Conservation (phyloP, 2,329 filamentous ascomycete species). For the Neofusicoccum sp. region DNA sequence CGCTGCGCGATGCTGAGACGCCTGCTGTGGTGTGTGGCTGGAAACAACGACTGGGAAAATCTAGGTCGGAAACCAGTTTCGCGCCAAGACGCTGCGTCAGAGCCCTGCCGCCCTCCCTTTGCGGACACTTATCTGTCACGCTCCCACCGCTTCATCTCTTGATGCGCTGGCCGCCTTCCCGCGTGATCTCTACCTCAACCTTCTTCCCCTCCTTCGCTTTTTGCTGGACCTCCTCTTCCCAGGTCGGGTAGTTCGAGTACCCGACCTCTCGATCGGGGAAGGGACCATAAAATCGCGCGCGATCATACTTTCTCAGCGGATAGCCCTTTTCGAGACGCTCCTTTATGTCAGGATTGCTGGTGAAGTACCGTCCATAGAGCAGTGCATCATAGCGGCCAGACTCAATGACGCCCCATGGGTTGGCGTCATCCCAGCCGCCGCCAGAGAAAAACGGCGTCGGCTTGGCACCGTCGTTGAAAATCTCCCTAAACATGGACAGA, state of each 20-base stretch:
- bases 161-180: background rate
- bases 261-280: conserved; percentile 28
- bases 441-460: conserved; percentile 55
- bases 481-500: conserved; percentile 49
- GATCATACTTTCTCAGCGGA: conserved; percentile 41
- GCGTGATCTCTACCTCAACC: background rate
- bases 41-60: background rate
- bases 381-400: conserved; percentile 38
- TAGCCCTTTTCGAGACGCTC: conserved; percentile 42
- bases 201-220: conserved; percentile 3
- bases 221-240: conserved; percentile 18
- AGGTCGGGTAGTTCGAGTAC: conserved; percentile 36
- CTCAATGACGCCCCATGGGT: conserved; percentile 51
- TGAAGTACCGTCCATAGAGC: conserved; percentile 47
- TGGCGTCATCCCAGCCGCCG: conserved; percentile 54
- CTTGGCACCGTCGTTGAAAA: conserved; percentile 41
- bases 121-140: background rate
- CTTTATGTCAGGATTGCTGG: conserved; percentile 47
- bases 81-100: background rate
- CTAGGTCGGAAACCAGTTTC: background rate
- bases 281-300: conserved; percentile 37
- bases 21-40: background rate
- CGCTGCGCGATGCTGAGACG: background rate
- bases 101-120: background rate
- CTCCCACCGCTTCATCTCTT: background rate